phyloP scores from a whole-genome alignment of 2,329 filamentous ascomycete species.

The Exophiala xenobiotica region DNA sequence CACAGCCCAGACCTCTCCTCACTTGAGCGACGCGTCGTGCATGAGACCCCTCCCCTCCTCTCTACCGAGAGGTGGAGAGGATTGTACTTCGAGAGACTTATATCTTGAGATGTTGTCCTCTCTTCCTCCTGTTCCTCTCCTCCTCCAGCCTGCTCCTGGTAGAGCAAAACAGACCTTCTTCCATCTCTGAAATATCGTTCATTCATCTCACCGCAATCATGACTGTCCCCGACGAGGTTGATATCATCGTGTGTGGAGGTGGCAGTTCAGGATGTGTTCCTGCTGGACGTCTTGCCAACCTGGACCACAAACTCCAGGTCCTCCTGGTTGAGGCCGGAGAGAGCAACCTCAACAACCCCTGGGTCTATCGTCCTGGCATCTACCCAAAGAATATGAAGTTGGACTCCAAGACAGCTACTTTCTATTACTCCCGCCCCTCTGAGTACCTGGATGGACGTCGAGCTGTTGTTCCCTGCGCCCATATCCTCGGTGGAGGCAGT shows the following conservation, averaged over 20 bases:
- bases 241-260: slow-evolving; percentile 76
- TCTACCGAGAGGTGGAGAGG: slow-evolving; percentile 22
- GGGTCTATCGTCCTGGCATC: slow-evolving; percentile 71
- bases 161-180: slow-evolving; percentile 24
- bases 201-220: slow-evolving; percentile 38
- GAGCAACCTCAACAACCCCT: slow-evolving; percentile 74
- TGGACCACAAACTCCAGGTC: slow-evolving; percentile 71
- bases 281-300: slow-evolving; percentile 61
- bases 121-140: slow-evolving; percentile 11
- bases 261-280: slow-evolving; percentile 56
- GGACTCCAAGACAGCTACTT: slow-evolving; percentile 77
- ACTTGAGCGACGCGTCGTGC: slow-evolving; percentile 12
- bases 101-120: slow-evolving; percentile 14
- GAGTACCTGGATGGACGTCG: slow-evolving; percentile 69
- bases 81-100: slow-evolving; percentile 10
- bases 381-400: slow-evolving; percentile 75
- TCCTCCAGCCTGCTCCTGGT: slow-evolving; percentile 29
- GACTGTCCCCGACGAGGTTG: slow-evolving; percentile 73
- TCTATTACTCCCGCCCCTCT: slow-evolving; percentile 75
- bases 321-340: slow-evolving; percentile 70
- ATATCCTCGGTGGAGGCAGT: slow-evolving; percentile 69
- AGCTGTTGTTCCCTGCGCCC: slow-evolving; percentile 72
- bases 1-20: slow-evolving; percentile 13
- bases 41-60: slow-evolving; percentile 20
- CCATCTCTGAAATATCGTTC: not conserved